A percentile compares a stretch with the other conserved stretches of the same genome.
Conservation (phyloP, 1,139 yeast species). For the Magnusiomyces magnusii region DNA sequence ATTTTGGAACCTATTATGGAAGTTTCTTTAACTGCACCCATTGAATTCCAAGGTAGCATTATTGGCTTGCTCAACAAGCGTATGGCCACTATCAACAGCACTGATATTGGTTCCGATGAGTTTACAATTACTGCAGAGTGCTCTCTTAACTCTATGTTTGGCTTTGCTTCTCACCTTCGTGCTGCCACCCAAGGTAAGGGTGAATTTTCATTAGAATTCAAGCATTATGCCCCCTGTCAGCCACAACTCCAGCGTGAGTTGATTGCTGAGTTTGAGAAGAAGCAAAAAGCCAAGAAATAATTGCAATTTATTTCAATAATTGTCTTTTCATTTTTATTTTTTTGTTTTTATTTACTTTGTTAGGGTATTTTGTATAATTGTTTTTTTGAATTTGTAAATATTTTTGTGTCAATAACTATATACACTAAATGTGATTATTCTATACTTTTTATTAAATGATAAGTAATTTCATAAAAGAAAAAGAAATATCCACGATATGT, state of each 20-base stretch:
- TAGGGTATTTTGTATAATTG: neutral
- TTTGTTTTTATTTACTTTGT: neutral
- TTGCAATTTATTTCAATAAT: neutral
- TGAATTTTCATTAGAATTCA: conserved; percentile 91
- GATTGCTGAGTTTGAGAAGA: conserved; percentile 74
- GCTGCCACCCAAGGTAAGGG: conserved; percentile 99
- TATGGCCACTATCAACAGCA: conserved; percentile 87
- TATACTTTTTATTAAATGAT: too few species aligned
- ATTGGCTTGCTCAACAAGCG: conserved; percentile 88
- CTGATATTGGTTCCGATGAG: conserved; percentile 91
- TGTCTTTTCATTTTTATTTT: neutral
- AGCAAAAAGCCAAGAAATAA: conserved; percentile 30
- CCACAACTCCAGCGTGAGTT: conserved; percentile 87
- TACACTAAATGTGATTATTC: neutral
- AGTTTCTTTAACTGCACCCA: conserved; percentile 88
- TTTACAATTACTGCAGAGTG: conserved; percentile 92
- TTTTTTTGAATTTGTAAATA: neutral
- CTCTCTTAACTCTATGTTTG: conserved; percentile 91
- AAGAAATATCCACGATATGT: too few species aligned
- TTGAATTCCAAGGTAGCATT: conserved; percentile 91
- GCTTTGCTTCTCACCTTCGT: conserved; percentile 90
- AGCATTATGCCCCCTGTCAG: conserved; percentile 84
- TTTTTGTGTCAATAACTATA: neutral
- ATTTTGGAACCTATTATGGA: conserved; percentile 95
- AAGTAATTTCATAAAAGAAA: too few species aligned